Evolutionary conservation across 2,329 filamentous ascomycete species (phyloP).

Genomic region (Cordyceps javanica): DNA sequence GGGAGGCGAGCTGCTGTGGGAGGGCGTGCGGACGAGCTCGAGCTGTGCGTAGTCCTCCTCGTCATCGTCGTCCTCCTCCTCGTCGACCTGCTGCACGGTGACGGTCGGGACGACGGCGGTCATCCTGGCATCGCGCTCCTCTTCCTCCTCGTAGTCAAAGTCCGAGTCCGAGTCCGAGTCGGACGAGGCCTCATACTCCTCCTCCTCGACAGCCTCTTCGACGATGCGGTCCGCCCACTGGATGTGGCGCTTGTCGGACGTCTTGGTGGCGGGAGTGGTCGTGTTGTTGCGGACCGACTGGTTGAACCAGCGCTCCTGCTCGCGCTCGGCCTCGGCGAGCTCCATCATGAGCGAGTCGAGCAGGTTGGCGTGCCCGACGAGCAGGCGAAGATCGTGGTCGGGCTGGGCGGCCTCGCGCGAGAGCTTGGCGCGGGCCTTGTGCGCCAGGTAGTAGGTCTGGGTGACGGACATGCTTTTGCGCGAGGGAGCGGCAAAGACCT

Average conservation of each 20-base stretch:
- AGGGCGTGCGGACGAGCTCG: constrained; percentile 61
- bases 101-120: constrained; percentile 37
- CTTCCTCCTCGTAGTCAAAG: constrained; percentile 47
- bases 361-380: constrained; percentile 97
- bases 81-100: constrained; percentile 32
- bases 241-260: constrained; percentile 63
- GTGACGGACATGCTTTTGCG: constrained; percentile 95
- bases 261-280: constrained; percentile 16
- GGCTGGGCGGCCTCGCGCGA: constrained; percentile 81
- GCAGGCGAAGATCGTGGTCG: constrained; percentile 89
- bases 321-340: constrained; percentile 86
- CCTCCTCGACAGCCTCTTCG: constrained; percentile 46
- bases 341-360: constrained; percentile 91
- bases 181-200: constrained; percentile 55
- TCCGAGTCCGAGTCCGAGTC: constrained; percentile 42
- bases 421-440: constrained; percentile 95
- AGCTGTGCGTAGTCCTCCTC: constrained; percentile 62
- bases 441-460: constrained; percentile 96
- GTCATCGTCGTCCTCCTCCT: constrained; percentile 45
- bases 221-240: constrained; percentile 80
- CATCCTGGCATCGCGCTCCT: constrained; percentile 47
- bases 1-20: constrained; percentile 59
- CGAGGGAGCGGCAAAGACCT: constrained; percentile 34
- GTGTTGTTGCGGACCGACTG: constrained; percentile 69
- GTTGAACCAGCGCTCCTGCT: constrained; percentile 98